A percentile compares a stretch with the other conserved stretches of the same genome.
Evolutionary conservation across 192 early-diverging fungal species (phyloP).

Genomic region (Haplosporangium gracile): DNA sequence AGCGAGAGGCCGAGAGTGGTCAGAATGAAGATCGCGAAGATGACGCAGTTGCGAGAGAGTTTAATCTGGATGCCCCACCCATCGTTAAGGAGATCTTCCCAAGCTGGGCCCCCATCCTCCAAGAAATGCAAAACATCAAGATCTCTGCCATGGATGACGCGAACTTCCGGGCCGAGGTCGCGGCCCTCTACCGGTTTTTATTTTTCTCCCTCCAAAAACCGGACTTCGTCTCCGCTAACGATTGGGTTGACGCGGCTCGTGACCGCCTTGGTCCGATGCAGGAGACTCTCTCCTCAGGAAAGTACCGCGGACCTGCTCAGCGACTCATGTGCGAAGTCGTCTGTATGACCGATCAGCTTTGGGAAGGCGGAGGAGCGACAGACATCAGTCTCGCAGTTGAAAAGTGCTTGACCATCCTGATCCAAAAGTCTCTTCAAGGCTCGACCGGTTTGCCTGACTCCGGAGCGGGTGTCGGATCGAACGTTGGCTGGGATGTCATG

Average conservation of each 20-base stretch:
- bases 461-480: not conserved
- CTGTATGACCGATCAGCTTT: constrained; percentile 29
- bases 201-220: constrained; percentile 19
- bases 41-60: not conserved
- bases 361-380: constrained; percentile 36
- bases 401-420: constrained; percentile 5
- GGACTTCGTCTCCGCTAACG: not conserved
- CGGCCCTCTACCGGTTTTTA: constrained; percentile 18
- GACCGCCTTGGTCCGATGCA: constrained; percentile 6
- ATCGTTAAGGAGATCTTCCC: constrained; percentile 31
- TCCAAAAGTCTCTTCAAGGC: constrained; percentile 18
- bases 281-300: not conserved
- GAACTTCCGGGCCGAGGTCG: constrained; percentile 2
- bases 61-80: not conserved
- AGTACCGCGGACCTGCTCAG: constrained; percentile 23
- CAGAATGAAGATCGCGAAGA: not conserved
- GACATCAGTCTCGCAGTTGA: constrained; percentile 31
- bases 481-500: constrained; percentile 36
- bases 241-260: constrained; percentile 7
- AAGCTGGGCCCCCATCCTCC: not conserved
- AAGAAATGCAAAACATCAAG: constrained; percentile 26
- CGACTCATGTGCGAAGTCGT: constrained; percentile 26
- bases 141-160: not conserved
- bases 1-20: not conserved
- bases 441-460: not conserved